Percentiles rank a stretch among this genome's conserved stretches.
Evolutionary conservation across 441 rosid species (phyloP).

Genomic region (Adansonia rubrostipa): DNA sequence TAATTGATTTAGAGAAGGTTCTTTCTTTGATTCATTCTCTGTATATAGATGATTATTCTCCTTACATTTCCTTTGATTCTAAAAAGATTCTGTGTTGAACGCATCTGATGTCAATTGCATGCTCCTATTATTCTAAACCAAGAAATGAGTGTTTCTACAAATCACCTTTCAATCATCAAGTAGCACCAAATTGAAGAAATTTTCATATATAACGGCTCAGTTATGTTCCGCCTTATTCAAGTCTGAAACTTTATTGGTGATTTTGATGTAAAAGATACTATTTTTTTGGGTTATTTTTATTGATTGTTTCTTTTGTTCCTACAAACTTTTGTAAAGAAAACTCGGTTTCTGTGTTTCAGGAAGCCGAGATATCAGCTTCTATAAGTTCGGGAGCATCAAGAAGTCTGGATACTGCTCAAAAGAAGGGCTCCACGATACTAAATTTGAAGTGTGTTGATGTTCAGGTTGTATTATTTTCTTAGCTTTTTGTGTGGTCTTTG

Average conservation of each 20-base stretch:
- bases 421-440: constrained; percentile 82
- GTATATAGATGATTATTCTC: background rate
- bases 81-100: background rate
- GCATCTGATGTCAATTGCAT: background rate
- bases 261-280: constrained; percentile 6
- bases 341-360: constrained; percentile 42
- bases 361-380: constrained; percentile 92
- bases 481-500: background rate
- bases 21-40: background rate
- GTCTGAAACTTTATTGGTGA: constrained; percentile 16
- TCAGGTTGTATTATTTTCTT: constrained; percentile 49
- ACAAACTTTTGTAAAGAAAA: background rate
- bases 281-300: background rate
- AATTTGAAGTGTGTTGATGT: constrained; percentile 91
- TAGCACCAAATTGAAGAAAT: background rate
- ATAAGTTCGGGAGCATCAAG: constrained; percentile 73
- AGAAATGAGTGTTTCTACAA: background rate
- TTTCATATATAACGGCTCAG: background rate
- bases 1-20: constrained; percentile 87
- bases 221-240: background rate
- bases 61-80: background rate
- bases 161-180: background rate
- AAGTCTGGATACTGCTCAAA: constrained; percentile 74
- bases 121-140: background rate
- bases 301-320: background rate